Conservation (phyloP, 75 land plant genomes). For the Pinus albicaulis region DNA sequence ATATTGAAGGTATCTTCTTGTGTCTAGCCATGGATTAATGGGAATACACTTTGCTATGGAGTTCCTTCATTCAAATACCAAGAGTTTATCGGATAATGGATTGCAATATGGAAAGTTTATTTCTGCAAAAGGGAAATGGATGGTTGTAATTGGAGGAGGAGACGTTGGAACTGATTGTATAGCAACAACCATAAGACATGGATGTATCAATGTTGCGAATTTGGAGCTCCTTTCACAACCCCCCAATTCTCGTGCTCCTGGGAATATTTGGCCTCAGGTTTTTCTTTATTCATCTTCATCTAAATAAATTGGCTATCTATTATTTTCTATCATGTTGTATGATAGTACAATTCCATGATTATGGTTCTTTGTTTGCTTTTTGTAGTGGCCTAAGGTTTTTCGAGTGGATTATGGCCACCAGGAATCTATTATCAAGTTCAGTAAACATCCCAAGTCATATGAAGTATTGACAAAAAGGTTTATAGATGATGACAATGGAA, state of each 20-base stretch:
- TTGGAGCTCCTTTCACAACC: too few relatives aligned
- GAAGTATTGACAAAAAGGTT: constrained; percentile 17
- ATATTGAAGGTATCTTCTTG: constrained; percentile 76
- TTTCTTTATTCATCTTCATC: too few relatives aligned
- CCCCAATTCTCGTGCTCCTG: too few relatives aligned
- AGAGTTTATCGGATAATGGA: constrained; percentile 74
- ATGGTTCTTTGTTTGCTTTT: too few relatives aligned
- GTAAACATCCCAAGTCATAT: constrained; percentile 84
- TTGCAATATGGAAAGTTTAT: constrained; percentile 87
- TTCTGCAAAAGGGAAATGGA: constrained; percentile 92
- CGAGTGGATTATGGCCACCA: constrained; percentile 97
- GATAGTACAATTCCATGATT: too few relatives aligned
- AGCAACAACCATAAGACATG: too few relatives aligned
- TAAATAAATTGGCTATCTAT: too few relatives aligned
- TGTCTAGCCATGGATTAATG: constrained; percentile 72
- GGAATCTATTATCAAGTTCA: constrained; percentile 83
- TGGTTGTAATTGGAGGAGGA: constrained; percentile 97
- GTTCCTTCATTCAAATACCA: constrained; percentile 36
- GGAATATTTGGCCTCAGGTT: too few relatives aligned
- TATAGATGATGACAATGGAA: too few relatives aligned
- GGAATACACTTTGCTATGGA: constrained; percentile 99
- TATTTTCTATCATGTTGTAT: not conserved
- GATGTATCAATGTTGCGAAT: too few relatives aligned
- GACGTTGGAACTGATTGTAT: constrained; percentile 18
- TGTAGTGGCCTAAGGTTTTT: constrained; percentile 66